Percentiles rank a stretch among this genome's conserved stretches.
These are phyloP conservation scores for Postia placenta DNA, from an alignment of 768 basidiomycete species.

Conservation along the genomic window DNA sequence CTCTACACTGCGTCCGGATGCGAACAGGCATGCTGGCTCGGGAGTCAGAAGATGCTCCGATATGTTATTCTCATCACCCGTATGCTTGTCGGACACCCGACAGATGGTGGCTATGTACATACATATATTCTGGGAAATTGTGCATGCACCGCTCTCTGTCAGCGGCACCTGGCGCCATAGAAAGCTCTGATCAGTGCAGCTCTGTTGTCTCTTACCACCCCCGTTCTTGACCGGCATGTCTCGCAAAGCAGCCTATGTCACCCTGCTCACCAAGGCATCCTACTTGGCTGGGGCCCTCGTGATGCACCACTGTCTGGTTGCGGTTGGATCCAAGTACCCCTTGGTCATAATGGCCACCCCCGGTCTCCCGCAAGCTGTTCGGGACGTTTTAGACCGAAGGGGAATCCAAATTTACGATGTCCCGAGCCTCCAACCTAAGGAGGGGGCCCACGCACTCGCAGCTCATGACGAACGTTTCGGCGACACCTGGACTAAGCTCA, in stretches of 20 bases:
- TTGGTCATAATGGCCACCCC: conserved; percentile 48
- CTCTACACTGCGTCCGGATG: too few relatives aligned
- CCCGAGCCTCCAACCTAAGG: conserved; percentile 47
- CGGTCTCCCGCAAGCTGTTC: conserved; percentile 28
- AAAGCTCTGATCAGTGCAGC: too few relatives aligned
- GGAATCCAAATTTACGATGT: conserved; percentile 57
- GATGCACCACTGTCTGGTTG: conserved; percentile 41
- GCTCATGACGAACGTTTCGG: conserved; percentile 42
- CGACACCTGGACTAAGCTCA: conserved; percentile 63
- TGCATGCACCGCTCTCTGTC: too few relatives aligned
- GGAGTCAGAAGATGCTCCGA: too few relatives aligned
- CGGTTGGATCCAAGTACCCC: conserved; percentile 39
- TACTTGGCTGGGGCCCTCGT: conserved; percentile 57
- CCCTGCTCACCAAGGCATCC: conserved; percentile 63
- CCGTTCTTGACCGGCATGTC: conserved; percentile 9
- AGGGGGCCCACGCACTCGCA: conserved; percentile 30
- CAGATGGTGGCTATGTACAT: too few relatives aligned
- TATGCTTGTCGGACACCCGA: too few relatives aligned
- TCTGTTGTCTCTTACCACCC: not conserved
- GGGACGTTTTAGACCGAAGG: conserved; percentile 41
- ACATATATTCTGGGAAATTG: too few relatives aligned
- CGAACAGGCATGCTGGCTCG: too few relatives aligned
- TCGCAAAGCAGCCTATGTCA: conserved; percentile 57
- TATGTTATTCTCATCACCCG: too few relatives aligned
- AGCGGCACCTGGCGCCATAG: too few relatives aligned